Percentiles rank a stretch among this genome's conserved stretches.
These are phyloP conservation scores for Ramularia endophylla DNA, from an alignment of 2,329 filamentous ascomycete species.

Conservation along the genomic window DNA sequence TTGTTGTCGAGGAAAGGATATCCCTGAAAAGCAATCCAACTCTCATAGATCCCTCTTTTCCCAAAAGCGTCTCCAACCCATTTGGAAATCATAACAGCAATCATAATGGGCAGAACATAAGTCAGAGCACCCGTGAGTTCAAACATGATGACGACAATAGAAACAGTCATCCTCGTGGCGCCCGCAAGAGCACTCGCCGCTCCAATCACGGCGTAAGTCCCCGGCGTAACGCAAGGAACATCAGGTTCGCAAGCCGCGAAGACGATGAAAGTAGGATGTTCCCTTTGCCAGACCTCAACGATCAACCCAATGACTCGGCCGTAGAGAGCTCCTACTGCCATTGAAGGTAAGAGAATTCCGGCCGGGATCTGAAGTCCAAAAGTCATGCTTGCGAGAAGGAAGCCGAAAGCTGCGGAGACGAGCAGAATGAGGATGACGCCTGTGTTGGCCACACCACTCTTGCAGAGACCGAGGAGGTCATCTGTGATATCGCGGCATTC, in stretches of 20 bases:
- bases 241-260: constrained; percentile 79
- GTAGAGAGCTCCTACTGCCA: constrained; percentile 88
- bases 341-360: constrained; percentile 90
- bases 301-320: constrained; percentile 85
- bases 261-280: constrained; percentile 68
- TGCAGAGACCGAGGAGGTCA: constrained; percentile 86
- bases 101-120: constrained; percentile 98
- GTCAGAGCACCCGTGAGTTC: constrained; percentile 94
- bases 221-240: constrained; percentile 81
- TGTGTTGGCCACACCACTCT: constrained; percentile 74
- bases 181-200: constrained; percentile 91
- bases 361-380: constrained; percentile 94
- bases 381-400: constrained; percentile 77
- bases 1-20: constrained; percentile 94
- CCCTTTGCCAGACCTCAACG: constrained; percentile 80
- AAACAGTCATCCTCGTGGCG: constrained; percentile 93
- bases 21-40: constrained; percentile 93
- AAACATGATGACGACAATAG: constrained; percentile 99
- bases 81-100: constrained; percentile 95
- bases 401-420: constrained; percentile 74
- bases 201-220: constrained; percentile 93
- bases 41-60: constrained; percentile 90
- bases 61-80: constrained; percentile 97
- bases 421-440: constrained; percentile 77
- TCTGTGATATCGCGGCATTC: constrained; percentile 79